A percentile compares a stretch with the other conserved stretches of the same genome.
These are phyloP conservation scores for Apiospora kogelbergensis DNA, from an alignment of 2,329 filamentous ascomycete species.

Conservation along the genomic window DNA sequence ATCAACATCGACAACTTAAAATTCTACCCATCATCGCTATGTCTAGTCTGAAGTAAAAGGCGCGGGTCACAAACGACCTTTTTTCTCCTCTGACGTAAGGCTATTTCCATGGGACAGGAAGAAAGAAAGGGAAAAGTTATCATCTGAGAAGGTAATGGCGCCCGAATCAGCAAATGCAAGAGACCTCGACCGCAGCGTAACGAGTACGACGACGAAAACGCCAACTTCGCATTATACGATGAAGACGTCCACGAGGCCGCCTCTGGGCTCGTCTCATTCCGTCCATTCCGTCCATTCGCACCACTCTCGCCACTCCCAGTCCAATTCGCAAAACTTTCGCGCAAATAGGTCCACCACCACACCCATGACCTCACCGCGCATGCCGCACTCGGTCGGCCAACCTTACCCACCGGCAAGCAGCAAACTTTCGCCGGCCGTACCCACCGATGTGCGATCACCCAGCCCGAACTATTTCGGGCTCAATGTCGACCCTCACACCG, in stretches of 20 bases:
- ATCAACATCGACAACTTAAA: background rate
- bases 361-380: slow-evolving; percentile 51
- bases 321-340: slow-evolving; percentile 32
- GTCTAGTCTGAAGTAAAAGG: background rate
- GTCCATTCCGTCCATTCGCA: slow-evolving; percentile 27
- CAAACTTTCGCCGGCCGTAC: slow-evolving; percentile 44
- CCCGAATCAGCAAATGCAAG: background rate
- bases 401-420: slow-evolving; percentile 45
- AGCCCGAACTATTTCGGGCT: slow-evolving; percentile 91
- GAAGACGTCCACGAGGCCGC: slow-evolving; percentile 32
- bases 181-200: background rate
- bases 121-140: background rate
- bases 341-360: slow-evolving; percentile 43
- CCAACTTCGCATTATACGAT: slow-evolving; percentile 31
- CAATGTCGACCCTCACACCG: slow-evolving; percentile 58
- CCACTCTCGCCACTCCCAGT: slow-evolving; percentile 36
- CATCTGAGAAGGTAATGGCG: background rate
- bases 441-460: slow-evolving; percentile 44
- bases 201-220: slow-evolving; percentile 12
- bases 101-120: background rate
- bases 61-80: background rate
- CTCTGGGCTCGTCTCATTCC: slow-evolving; percentile 28
- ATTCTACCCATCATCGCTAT: background rate
- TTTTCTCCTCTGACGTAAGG: background rate
- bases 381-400: slow-evolving; percentile 56